Evolutionary conservation across 352 stramenopile species (phyloP).

Genomic region (Globisporangium radiosum): DNA sequence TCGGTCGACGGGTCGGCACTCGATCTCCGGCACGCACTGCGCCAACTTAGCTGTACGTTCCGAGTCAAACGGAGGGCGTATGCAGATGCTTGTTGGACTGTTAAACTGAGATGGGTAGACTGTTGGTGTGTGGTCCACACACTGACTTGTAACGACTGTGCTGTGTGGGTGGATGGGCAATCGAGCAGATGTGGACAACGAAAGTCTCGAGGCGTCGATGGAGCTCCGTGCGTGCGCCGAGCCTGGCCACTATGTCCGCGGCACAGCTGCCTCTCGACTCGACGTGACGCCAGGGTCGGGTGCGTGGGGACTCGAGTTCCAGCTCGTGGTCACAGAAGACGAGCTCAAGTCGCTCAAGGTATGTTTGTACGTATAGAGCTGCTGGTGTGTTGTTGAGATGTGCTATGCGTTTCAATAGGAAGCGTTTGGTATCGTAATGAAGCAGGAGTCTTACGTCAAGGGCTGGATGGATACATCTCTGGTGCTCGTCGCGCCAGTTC

Average conservation of each 20-base stretch:
- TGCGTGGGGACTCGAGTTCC: slow-evolving; percentile 31
- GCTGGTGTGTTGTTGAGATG: background rate
- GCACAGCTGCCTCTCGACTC: slow-evolving; percentile 3
- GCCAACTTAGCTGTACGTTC: background rate
- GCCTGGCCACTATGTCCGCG: slow-evolving; percentile 45
- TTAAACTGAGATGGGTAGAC: no score
- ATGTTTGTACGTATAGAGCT: background rate
- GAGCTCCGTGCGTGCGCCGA: slow-evolving; percentile 36
- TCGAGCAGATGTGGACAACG: slow-evolving; percentile 23
- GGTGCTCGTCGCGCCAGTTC: slow-evolving; percentile 19
- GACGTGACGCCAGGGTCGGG: background rate
- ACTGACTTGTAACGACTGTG: no score
- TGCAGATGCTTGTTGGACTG: no score
- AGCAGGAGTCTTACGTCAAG: no score
- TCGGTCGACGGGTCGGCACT: background rate
- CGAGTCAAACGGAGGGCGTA: no score
- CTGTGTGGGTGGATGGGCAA: no score
- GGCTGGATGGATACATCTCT: background rate
- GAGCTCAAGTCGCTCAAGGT: slow-evolving; percentile 57
- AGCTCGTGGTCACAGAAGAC: slow-evolving; percentile 52
- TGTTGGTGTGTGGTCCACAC: no score
- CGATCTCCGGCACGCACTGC: slow-evolving; percentile 1
- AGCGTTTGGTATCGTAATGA: no score
- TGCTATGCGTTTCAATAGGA: no score
- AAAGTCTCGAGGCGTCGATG: slow-evolving; percentile 35